These are phyloP conservation scores for Immersiporthe knoxdaviesiana DNA, from an alignment of 2,329 filamentous ascomycete species.

Conservation along the genomic window DNA sequence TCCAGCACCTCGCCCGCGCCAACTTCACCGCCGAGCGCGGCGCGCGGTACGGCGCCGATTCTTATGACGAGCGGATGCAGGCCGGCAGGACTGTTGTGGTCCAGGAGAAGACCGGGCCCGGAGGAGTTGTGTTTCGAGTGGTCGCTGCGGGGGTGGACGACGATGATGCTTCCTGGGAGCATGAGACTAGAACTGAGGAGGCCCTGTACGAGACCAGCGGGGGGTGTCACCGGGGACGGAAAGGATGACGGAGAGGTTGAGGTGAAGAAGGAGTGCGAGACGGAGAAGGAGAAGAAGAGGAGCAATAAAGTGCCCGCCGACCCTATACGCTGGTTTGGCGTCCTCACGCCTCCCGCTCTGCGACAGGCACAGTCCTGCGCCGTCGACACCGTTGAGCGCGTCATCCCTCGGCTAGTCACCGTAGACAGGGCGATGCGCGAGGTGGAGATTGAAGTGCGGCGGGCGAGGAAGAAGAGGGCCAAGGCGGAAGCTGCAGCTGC, in stretches of 20 bases:
- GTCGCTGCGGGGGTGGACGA: not conserved
- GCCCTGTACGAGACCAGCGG: slow-evolving; percentile 15
- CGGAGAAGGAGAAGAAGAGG: slow-evolving; percentile 28
- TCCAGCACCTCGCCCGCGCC: slow-evolving; percentile 68
- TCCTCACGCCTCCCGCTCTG: slow-evolving; percentile 56
- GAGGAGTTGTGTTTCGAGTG: not conserved
- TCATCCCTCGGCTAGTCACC: slow-evolving; percentile 61
- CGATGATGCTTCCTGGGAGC: not conserved
- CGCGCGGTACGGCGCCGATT: slow-evolving; percentile 67
- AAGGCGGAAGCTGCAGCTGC: slow-evolving; percentile 47
- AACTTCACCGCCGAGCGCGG: slow-evolving; percentile 71
- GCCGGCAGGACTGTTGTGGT: slow-evolving; percentile 46
- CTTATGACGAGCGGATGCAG: slow-evolving; percentile 76
- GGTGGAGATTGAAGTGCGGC: slow-evolving; percentile 71
- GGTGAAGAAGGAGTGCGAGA: slow-evolving; percentile 14
- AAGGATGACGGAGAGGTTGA: slow-evolving; percentile 30
- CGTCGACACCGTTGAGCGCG: slow-evolving; percentile 55
- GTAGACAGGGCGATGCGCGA: slow-evolving; percentile 63
- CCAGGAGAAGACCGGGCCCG: not conserved
- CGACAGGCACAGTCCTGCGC: slow-evolving; percentile 64
- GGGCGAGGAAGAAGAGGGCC: slow-evolving; percentile 59
- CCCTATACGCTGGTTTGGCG: slow-evolving; percentile 62
- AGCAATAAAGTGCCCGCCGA: slow-evolving; percentile 44
- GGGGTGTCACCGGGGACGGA: slow-evolving; percentile 12
- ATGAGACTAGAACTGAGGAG: not conserved